Evolutionary conservation across 441 rosid genomes (phyloP).

Genomic region (Euphorbia celastroides): DNA sequence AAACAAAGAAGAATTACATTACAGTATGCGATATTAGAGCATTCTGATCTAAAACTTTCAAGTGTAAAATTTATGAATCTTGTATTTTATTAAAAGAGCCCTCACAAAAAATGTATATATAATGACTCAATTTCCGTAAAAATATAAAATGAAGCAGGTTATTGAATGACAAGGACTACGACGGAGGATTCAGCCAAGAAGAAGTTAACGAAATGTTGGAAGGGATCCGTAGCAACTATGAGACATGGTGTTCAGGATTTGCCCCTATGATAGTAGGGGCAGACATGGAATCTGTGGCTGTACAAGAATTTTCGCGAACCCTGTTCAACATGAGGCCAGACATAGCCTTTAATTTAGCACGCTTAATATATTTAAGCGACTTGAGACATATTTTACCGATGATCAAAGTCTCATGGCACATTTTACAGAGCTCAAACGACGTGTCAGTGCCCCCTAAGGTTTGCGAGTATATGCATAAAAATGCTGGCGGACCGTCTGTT

Average conservation of each 20-base stretch:
- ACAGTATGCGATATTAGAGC: no score
- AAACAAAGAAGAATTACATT: no score
- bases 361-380: conserved; percentile 53
- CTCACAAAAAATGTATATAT: no score
- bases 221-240: conserved; percentile 57
- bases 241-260: conserved; percentile 67
- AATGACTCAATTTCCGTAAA: neutral
- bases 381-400: conserved; percentile 41
- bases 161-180: conserved; percentile 47
- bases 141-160: conserved; percentile 7
- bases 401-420: conserved; percentile 59
- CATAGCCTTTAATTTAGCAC: conserved; percentile 59
- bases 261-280: conserved; percentile 70
- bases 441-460: conserved; percentile 46
- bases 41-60: no score
- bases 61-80: no score
- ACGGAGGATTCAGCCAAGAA: conserved; percentile 65
- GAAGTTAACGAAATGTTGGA: conserved; percentile 60
- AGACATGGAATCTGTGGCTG: conserved; percentile 67
- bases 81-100: no score
- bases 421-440: no score
- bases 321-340: conserved; percentile 83
- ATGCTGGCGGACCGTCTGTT: conserved; percentile 51
- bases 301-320: conserved; percentile 73
- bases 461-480: conserved; percentile 57